Evolutionary conservation across 2,329 filamentous ascomycete species (phyloP).

Genomic region (Pseudogymnoascus sp.): DNA sequence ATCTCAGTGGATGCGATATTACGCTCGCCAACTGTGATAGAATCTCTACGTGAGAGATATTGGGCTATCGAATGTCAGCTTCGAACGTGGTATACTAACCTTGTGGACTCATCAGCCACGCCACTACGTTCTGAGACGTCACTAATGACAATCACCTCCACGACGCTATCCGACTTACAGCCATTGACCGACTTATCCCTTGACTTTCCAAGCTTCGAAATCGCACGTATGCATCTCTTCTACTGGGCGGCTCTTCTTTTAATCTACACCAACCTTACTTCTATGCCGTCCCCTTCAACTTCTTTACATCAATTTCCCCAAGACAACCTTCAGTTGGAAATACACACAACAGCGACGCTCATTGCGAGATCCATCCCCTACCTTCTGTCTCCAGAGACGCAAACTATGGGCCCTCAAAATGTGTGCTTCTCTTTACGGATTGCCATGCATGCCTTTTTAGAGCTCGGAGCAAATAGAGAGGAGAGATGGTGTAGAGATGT

Average conservation of each 20-base stretch:
- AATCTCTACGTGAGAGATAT: slow-evolving; percentile 14
- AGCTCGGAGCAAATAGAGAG: slow-evolving; percentile 13
- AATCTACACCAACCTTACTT: slow-evolving; percentile 14
- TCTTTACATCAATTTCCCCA: slow-evolving; percentile 12
- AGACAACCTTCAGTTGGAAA: slow-evolving; percentile 11
- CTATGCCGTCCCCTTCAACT: slow-evolving; percentile 13
- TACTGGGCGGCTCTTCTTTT: slow-evolving; percentile 15
- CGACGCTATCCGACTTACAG: slow-evolving; percentile 13
- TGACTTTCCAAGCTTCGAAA: slow-evolving; percentile 14
- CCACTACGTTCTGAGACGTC: slow-evolving; percentile 13
- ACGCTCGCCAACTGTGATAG: slow-evolving; percentile 12
- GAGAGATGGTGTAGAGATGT: slow-evolving; percentile 15
- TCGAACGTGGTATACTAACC: slow-evolving; percentile 13
- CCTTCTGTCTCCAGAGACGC: slow-evolving; percentile 13
- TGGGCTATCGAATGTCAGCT: slow-evolving; percentile 14
- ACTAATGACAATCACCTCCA: slow-evolving; percentile 13
- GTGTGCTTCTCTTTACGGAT: slow-evolving; percentile 14
- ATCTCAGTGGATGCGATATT: slow-evolving; percentile 17
- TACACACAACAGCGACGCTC: slow-evolving; percentile 13
- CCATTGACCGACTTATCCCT: slow-evolving; percentile 14
- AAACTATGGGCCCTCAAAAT: slow-evolving; percentile 15
- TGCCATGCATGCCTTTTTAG: slow-evolving; percentile 15
- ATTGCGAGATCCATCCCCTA: slow-evolving; percentile 15
- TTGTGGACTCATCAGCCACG: slow-evolving; percentile 14
- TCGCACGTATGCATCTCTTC: slow-evolving; percentile 15